phyloP scores from a whole-genome alignment of 148 eudicot species.

The Polygonum maritimum region DNA sequence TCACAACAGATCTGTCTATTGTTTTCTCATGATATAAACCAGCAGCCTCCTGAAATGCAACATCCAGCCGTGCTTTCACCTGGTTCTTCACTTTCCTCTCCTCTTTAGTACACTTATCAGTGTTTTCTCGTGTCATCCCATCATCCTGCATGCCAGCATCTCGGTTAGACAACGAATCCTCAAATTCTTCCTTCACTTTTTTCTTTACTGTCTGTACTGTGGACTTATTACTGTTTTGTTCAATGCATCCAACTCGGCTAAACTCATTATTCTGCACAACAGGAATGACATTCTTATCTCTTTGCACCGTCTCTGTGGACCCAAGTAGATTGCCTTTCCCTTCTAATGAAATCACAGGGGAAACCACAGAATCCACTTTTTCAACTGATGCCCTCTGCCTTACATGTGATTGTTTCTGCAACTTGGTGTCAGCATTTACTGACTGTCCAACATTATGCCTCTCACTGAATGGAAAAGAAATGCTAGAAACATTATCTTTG shows the following conservation, averaged over 20 bases:
- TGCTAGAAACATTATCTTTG: conserved; percentile 14
- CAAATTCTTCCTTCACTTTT: neutral
- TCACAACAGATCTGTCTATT: conserved; percentile 13
- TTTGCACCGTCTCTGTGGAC: neutral
- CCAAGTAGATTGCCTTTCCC: neutral
- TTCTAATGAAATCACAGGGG: neutral
- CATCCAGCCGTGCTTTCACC: neutral
- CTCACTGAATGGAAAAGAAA: conserved; percentile 9
- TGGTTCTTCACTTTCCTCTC: neutral
- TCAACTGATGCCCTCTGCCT: conserved; percentile 14
- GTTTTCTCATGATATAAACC: conserved; percentile 14
- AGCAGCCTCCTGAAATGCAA: neutral
- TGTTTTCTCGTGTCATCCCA: neutral
- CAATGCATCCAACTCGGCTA: neutral
- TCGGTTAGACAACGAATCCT: neutral
- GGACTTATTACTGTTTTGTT: neutral
- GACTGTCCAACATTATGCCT: conserved; percentile 15
- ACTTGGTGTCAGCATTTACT: conserved; percentile 10
- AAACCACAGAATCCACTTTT: neutral
- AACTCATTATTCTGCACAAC: neutral
- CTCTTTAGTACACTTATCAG: neutral
- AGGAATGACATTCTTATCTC: neutral
- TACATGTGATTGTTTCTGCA: conserved; percentile 11
- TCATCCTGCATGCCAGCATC: neutral
- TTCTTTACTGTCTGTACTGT: neutral